Evolutionary conservation across 2,329 filamentous ascomycete species (phyloP).

Genomic region (Talaromyces marneffei): DNA sequence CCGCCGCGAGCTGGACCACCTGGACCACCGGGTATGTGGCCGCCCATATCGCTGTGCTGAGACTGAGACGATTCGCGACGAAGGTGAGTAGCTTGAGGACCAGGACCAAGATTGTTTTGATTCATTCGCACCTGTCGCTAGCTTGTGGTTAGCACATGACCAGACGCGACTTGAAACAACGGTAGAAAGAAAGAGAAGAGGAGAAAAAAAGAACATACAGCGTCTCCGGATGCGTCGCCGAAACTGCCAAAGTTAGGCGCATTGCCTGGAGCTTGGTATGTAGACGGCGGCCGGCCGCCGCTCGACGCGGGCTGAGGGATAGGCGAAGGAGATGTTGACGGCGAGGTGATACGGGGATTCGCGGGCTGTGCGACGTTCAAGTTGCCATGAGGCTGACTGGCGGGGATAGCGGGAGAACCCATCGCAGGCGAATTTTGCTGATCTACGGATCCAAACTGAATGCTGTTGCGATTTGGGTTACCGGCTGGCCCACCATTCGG

Average conservation of each 20-base stretch:
- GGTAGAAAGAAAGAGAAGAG: conserved; percentile 17
- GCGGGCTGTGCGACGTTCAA: conserved; percentile 49
- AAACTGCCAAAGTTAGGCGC: conserved; percentile 79
- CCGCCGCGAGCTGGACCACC: conserved; percentile 51
- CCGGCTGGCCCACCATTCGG: conserved; percentile 67
- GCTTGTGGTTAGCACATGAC: conserved; percentile 18
- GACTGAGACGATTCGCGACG: conserved; percentile 84
- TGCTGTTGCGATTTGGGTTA: conserved; percentile 46
- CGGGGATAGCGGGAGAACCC: conserved; percentile 53
- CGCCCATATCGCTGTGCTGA: conserved; percentile 66
- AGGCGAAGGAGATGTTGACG: conserved; percentile 81
- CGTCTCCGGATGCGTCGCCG: conserved; percentile 56
- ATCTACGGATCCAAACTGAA: conserved; percentile 75
- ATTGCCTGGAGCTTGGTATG: conserved; percentile 63
- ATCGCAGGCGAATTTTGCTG: conserved; percentile 58
- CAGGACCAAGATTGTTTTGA: conserved; percentile 56
- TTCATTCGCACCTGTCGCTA: conserved; percentile 66
- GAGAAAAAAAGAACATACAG: conserved; percentile 28
- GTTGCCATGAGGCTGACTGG: conserved; percentile 36
- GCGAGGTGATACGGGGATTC: conserved; percentile 72
- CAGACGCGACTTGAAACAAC: conserved; percentile 1
- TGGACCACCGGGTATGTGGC: conserved; percentile 47
- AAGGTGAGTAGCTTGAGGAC: conserved; percentile 66
- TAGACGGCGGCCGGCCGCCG: conserved; percentile 74
- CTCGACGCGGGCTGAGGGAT: conserved; percentile 85